Base-by-base conservation (phyloP, 179 eudicot species). In the Pouteria campechiana region DNA sequence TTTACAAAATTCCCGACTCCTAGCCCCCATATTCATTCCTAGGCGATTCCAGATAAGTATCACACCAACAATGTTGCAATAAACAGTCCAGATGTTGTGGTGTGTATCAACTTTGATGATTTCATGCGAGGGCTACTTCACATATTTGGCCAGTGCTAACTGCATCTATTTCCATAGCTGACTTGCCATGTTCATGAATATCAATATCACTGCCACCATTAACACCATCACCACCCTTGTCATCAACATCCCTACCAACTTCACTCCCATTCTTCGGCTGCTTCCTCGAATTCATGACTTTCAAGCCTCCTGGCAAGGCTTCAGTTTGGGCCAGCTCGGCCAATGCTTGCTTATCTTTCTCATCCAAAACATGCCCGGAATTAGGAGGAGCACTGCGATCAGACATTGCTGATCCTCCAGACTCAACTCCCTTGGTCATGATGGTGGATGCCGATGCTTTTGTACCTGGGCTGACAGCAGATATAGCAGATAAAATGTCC, bases 401-500 rank as follows among this genome's bases (percentile, higher is more conserved):
- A 4, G 52, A 51, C 11, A 32, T 34, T 4, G 57, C 61, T 18
- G 58, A 52, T 60, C 41, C 65, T 41, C 54, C 67, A 29, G 65
- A 49, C 49, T 69, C 45, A 37, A 52, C 61, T 48, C 65, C 79
- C 47, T 70, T 70, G 14, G 22, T 18, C 24, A 37, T 15, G 17
- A 50, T 44, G 22, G 67, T 47, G 27, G 73, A 49, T 40, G 52
- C 30, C 11, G 74, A 55, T 17, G 44, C 52, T 47, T 70, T 63
- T 2, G 60, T 35, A 14, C 65, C 78, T 10, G 49, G 37, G 28
- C 54, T 48, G 17, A 72, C 28, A 20, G 29, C 38, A 30, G 78
- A 59, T 48, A 78, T 56, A 22, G 40, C 46, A 2, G 69, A 51
- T 16, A 74, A 63, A 41, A 92, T 65, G 42, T 75, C 59, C 2